Base-by-base conservation (phyloP, 2,329 filamentous ascomycete genomes). In the Fusarium fujikuroi region DNA sequence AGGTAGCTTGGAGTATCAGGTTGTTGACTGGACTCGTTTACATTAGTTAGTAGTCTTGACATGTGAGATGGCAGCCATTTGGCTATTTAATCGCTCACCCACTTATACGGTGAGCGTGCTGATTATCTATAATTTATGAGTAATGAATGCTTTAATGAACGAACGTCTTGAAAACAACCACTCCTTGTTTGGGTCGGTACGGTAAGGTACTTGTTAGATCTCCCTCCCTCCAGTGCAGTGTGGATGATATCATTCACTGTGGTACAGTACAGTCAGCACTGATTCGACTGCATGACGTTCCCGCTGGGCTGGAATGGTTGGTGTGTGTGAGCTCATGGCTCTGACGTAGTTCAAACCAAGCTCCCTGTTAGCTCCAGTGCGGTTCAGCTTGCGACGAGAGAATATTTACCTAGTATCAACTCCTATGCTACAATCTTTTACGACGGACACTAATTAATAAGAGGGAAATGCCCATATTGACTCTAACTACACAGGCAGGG, bases 181-280 rank as follows among this genome's bases (percentile, higher is more conserved):
- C 42, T 39, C n/a, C 11, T 37, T 47, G 14, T 14, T 43, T 34
- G n/a, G 47, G 30, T 50, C 30, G 9, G 47, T 34, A 32, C 32
- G 32, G 32, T 32, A 14, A 44, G 34, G 23, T 36, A 25, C 30
- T 25, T 52, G 49, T 15, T 25, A 37, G 49, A 52, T 19, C 36
- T 23, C 25, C 47, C 49, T 34, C 32, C 9, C 19, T 40, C 44
- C 25, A 56, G 12, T n/a, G 15, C 16, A 18, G 34, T 23, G 32
- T 60, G 39, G 23, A 61, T 70, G 66, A 70, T 70, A 70, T 70
- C 67, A 70, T 66, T 54, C 42, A 54, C 19, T 60, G 37, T 60
- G 32, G 32, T 32, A 32, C 32, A 36, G 34, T 37, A 69, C 44
- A 64, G 66, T 60, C 60, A 65, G 66, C 64, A 54, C 25, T 44